Conservation (phyloP, 495 filamentous ascomycete species). For the Lasiosphaeris hirsuta region DNA sequence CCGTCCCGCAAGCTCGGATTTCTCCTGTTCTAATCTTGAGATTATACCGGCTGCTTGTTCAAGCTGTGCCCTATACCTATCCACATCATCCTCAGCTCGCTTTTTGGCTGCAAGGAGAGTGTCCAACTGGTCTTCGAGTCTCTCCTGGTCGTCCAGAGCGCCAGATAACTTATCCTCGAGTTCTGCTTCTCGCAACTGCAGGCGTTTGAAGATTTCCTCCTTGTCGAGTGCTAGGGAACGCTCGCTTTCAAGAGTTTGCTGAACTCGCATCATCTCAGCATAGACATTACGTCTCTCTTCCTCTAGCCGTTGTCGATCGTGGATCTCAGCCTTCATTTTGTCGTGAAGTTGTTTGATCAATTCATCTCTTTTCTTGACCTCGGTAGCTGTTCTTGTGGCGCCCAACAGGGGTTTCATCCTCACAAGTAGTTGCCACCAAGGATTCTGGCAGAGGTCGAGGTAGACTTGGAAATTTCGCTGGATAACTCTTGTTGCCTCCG, state of each 20-base stretch:
- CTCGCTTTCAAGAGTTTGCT: slow-evolving; percentile 92
- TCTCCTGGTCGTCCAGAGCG: slow-evolving; percentile 93
- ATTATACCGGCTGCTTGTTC: slow-evolving; percentile 92
- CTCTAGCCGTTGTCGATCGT: slow-evolving; percentile 76
- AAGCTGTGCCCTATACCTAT: slow-evolving; percentile 72
- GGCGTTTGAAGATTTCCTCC: slow-evolving; percentile 93
- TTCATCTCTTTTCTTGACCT: slow-evolving; percentile 92
- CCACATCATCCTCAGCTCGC: slow-evolving; percentile 78
- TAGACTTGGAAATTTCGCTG: slow-evolving; percentile 91
- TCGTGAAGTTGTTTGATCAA: slow-evolving; percentile 81
- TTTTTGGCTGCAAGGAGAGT: slow-evolving; percentile 85
- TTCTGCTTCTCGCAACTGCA: slow-evolving; percentile 86
- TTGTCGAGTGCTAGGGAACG: slow-evolving; percentile 92
- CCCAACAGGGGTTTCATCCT: slow-evolving; percentile 93
- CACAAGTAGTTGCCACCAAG: slow-evolving; percentile 97
- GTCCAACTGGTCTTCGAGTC: slow-evolving; percentile 89
- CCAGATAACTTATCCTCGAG: slow-evolving; percentile 87
- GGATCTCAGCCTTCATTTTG: slow-evolving; percentile 73
- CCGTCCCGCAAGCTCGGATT: slow-evolving; percentile 64
- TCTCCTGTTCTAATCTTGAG: slow-evolving; percentile 76
- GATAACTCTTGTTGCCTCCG: slow-evolving; percentile 91
- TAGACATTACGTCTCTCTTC: slow-evolving; percentile 89
- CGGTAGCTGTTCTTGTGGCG: slow-evolving; percentile 80
- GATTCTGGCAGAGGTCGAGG: slow-evolving; percentile 79
- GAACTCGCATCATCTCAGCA: slow-evolving; percentile 79